These are phyloP conservation scores for Pichia gijzeniarum DNA, from an alignment of 805 yeast genomes.

Conservation along the genomic window DNA sequence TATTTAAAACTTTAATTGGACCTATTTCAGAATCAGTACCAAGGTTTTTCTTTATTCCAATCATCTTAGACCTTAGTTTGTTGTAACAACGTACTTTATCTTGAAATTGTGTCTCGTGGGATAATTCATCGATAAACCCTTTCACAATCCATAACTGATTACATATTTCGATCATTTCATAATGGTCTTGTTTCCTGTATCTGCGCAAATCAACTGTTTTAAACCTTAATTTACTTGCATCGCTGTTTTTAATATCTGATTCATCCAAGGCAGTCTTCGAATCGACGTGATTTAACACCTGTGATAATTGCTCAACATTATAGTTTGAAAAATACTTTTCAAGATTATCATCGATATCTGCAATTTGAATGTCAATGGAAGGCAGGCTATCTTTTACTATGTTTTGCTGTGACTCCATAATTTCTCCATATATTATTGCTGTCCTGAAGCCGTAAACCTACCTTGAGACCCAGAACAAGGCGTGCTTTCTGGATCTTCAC, in stretches of 20 bases:
- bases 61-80: conserved; percentile 16
- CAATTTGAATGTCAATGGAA: neutral
- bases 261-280: neutral
- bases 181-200: conserved; percentile 10
- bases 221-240: neutral
- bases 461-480: too few relatives aligned
- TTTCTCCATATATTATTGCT: neutral
- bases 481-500: too few relatives aligned
- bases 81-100: conserved; percentile 11
- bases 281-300: neutral
- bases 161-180: conserved; percentile 25
- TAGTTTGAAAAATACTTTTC: conserved; percentile 11
- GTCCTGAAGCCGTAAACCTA: too few relatives aligned
- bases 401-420: neutral
- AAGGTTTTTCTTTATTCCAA: conserved; percentile 9
- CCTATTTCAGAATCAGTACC: neutral
- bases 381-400: neutral
- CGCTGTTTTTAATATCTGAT: neutral
- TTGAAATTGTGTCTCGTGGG: conserved; percentile 12
- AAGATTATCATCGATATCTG: conserved; percentile 8
- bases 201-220: neutral
- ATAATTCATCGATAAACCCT: conserved; percentile 25
- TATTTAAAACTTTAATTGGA: conserved; percentile 14
- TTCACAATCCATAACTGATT: conserved; percentile 28
- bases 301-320: conserved; percentile 7